Base-by-base conservation (phyloP, 2,329 filamentous ascomycete species). In the Metarhizium sp. region DNA sequence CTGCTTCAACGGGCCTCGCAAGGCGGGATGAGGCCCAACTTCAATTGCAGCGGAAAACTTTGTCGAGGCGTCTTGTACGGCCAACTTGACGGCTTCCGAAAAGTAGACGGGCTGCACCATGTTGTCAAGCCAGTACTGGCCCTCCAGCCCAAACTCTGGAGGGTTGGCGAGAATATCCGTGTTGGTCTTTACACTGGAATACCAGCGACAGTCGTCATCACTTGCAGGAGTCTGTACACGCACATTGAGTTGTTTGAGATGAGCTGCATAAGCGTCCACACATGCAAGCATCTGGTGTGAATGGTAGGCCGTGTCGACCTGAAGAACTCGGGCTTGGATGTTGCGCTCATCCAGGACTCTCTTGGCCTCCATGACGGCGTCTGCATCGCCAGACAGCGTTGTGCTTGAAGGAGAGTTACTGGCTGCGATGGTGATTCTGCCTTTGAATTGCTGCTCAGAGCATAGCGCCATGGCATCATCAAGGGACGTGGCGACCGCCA, bases 261-360 rank as follows among this genome's bases (percentile, higher is more conserved):
- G 25, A 3, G 25, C 25, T 25, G 25, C 25, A 36, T 64, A 66
- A 1, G 53, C 52, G 13, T 54, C 50, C 7, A 54, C 57, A 18
- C 59, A 63, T 3, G 56, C 10, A 1, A 49, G 38, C 69, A 75
- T 75, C 52, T 74, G 70, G 25, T 67, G 66, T 0, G 74, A 76
- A 36, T 69, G 69, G 3, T 76, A 77, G 0, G 74, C 74, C 5
- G 57, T 69, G 53, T 73, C 68, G 2, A 74, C 70, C 25, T 67
- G 63, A 0, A 77, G 61, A 0, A 57, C 40, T 3, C 69, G 58
- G 1, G 25, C 25, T 4, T 62, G 56, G 50, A 73, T 69, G 6
- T 63, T 60, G 30, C 61, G 56, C 7, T 62, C 57, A 10, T 61
- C 61, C 0, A 69, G 52, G 2, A 66, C 36, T 1, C 50, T 57